Conservation (phyloP, 1,284 basidiomycete genomes). For the Coniophora puteana region DNA sequence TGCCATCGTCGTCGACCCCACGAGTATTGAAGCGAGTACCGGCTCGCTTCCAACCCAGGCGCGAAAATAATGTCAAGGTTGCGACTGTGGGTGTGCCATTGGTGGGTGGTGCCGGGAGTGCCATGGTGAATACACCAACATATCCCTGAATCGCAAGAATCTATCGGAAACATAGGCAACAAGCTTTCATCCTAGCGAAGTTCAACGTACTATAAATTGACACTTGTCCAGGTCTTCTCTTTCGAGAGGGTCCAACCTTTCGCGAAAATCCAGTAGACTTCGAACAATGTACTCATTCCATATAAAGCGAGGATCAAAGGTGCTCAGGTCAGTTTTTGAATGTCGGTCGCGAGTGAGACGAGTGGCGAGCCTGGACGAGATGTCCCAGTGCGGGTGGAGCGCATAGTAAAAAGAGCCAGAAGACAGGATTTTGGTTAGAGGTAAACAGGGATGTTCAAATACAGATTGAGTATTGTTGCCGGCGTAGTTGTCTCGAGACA, state of each 20-base stretch:
- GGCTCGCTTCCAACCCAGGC: constrained; percentile 92
- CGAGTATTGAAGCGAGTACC: constrained; percentile 97
- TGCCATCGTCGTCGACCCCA: constrained; percentile 96
- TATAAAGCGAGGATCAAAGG: constrained; percentile 79
- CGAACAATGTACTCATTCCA: constrained; percentile 87
- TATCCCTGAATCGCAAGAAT: constrained; percentile 95
- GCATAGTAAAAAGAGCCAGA: constrained; percentile 95
- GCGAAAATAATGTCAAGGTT: constrained; percentile 77
- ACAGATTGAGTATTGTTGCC: constrained; percentile 40
- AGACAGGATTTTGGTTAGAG: constrained; percentile 88
- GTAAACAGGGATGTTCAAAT: constrained; percentile 88
- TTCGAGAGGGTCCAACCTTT: constrained; percentile 66
- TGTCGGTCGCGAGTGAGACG: constrained; percentile 53
- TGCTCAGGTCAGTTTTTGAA: constrained; percentile 50
- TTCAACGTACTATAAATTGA: constrained; percentile 70
- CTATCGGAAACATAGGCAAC: constrained; percentile 30
- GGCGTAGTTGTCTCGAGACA: constrained; percentile 46
- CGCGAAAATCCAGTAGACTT: constrained; percentile 79
- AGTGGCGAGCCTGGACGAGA: constrained; percentile 76
- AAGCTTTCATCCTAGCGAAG: constrained; percentile 18
- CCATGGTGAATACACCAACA: constrained; percentile 70
- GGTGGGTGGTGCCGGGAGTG: constrained; percentile 68
- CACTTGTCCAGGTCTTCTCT: constrained; percentile 70
- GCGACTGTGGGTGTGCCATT: constrained; percentile 63
- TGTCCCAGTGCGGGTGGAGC: constrained; percentile 78